These are phyloP conservation scores for Porogramme epimiltina DNA, from an alignment of 1,284 basidiomycete genomes.

Conservation along the genomic window DNA sequence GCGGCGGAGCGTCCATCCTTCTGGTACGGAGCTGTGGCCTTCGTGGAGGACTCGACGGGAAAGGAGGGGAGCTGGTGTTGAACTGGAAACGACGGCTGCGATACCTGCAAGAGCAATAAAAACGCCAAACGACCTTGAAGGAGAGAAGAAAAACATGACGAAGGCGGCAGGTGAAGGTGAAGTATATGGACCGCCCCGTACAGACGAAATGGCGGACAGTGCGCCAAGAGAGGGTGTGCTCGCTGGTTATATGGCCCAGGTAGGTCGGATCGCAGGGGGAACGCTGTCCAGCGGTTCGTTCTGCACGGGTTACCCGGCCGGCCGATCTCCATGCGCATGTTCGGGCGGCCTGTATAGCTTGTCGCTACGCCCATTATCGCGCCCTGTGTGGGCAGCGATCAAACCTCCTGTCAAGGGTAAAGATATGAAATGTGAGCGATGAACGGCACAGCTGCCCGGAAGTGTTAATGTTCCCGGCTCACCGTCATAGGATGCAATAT, in stretches of 20 bases:
- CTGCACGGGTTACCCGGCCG: too few species aligned
- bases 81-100: neutral
- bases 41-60: slow-evolving; percentile 40
- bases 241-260: neutral
- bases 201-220: neutral
- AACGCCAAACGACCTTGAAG: slow-evolving; percentile 1
- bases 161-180: neutral
- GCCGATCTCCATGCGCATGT: too few species aligned
- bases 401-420: too few species aligned
- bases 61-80: slow-evolving; percentile 10
- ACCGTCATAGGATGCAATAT: too few species aligned
- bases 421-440: too few species aligned
- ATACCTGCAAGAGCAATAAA: slow-evolving; percentile 1
- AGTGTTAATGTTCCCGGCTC: too few species aligned
- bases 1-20: slow-evolving; percentile 38
- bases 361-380: too few species aligned
- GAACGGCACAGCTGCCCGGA: too few species aligned
- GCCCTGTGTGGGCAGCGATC: too few species aligned
- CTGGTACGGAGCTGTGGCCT: slow-evolving; percentile 34
- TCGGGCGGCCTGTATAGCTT: too few species aligned
- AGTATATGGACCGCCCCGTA: neutral
- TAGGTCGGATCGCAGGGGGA: too few species aligned
- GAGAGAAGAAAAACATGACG: neutral
- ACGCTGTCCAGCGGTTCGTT: too few species aligned
- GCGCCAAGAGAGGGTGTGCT: neutral